Evolutionary conservation across 306 rosid genomes (phyloP).

Genomic region (Inga oerstediana): DNA sequence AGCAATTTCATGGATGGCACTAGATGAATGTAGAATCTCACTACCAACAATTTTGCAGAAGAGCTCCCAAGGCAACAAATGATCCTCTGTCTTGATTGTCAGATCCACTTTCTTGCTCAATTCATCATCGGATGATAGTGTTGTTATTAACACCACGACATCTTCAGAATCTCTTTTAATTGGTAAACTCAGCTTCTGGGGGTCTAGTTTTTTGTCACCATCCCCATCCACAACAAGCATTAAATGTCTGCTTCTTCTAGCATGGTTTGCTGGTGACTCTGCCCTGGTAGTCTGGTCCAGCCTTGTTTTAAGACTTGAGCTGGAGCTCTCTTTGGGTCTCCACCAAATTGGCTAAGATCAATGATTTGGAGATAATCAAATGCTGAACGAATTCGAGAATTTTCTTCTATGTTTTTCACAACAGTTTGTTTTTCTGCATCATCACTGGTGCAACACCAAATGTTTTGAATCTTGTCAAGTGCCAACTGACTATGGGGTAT

Average conservation of each 20-base stretch:
- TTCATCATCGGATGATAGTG: neutral
- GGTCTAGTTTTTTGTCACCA: neutral
- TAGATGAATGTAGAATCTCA: neutral
- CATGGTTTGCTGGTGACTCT: neutral
- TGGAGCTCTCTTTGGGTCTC: too few relatives aligned
- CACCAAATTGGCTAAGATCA: neutral
- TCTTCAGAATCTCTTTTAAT: neutral
- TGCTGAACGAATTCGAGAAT: neutral
- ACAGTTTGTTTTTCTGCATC: neutral
- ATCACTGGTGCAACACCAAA: neutral
- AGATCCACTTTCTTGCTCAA: neutral
- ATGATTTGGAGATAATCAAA: too few relatives aligned
- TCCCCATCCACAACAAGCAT: neutral
- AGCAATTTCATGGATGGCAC: neutral
- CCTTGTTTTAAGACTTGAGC: too few relatives aligned
- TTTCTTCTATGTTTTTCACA: neutral
- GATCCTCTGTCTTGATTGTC: neutral
- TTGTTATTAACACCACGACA: conserved; percentile 1
- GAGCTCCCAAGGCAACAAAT: conserved; percentile 16
- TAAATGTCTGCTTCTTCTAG: neutral
- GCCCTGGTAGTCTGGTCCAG: too few relatives aligned
- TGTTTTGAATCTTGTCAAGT: neutral
- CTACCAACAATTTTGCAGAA: neutral
- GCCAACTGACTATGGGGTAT: neutral
- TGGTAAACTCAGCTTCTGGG: too few relatives aligned